Base-by-base conservation (phyloP, 2,329 filamentous ascomycete species). In the Dactylellina haptotyla region DNA sequence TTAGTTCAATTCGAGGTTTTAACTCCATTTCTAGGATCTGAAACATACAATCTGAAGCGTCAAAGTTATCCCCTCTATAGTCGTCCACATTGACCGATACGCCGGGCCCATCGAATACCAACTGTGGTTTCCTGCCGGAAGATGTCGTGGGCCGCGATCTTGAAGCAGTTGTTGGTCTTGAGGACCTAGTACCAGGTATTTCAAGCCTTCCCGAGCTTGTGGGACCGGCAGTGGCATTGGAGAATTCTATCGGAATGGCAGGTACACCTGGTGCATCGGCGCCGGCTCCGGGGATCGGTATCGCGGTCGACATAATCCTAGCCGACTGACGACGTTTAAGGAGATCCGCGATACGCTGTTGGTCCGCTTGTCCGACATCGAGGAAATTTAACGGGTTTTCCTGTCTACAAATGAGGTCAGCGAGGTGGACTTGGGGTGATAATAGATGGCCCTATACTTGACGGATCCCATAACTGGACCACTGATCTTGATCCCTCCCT, bases 251-350 rank as follows among this genome's bases (percentile, higher is more conserved):
- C 53, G 84, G 85, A 72, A 85, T 85, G 81, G 75, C 76, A 4
- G 89, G 88, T 61, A 91, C 79, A 10, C 86, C 81, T 0, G 95
- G 94, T 75, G 97, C 84, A 1, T 91, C 87, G 16, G 92, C 87
- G n/a, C 81, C 87, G 18, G 87, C 83, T 0, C 90, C 90, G 0
- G 89, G 81, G 76, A 91, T 88, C 78, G 93, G 94, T n/a, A n/a
- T n/a, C n/a, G n/a, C n/a, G 0, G 70, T 50, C 10, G 63, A 63
- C 14, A 69, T 75, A 81, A 97, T 96, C 73, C 94, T 89, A 43
- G 93, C 93, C 39, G 95, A 98, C 82, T 98, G 99, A 77, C 95
- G 86, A 77, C 93, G 87, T 83, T 98, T 98, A 70, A 99, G 93
- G 61, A 98, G 84, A 80, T 99, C 94, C 16, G 87, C 87, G 43